phyloP scores from a whole-genome alignment of 1,284 basidiomycete species.

The Uromyces viciae-fabae region DNA sequence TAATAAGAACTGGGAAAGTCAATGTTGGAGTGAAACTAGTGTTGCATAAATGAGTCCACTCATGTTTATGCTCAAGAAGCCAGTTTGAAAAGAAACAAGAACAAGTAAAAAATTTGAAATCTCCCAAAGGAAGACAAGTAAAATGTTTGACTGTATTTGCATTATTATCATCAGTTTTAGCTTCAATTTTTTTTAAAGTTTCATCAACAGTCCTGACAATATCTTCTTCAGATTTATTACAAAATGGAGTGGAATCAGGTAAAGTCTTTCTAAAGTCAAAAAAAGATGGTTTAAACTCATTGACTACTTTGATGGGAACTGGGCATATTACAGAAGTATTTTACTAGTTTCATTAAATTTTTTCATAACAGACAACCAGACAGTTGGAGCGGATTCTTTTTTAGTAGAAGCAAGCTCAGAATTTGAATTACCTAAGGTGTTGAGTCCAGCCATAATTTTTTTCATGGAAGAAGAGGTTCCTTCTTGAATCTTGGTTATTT shows the following conservation, averaged over 20 bases:
- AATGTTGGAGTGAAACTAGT: neutral
- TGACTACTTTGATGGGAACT: neutral
- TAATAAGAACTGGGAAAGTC: neutral
- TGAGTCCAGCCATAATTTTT: neutral
- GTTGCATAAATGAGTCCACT: neutral
- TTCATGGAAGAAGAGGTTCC: neutral
- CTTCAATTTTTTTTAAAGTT: neutral
- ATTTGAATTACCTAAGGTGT: neutral
- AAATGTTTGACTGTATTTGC: neutral
- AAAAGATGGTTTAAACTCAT: neutral
- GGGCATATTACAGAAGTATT: neutral
- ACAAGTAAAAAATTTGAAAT: neutral
- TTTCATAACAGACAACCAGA: neutral
- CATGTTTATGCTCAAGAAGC: constrained; percentile 1
- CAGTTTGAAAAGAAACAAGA: neutral
- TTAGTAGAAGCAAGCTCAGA: neutral
- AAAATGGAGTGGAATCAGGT: neutral
- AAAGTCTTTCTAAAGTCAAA: neutral
- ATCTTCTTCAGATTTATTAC: neutral
- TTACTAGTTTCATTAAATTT: neutral
- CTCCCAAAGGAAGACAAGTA: neutral
- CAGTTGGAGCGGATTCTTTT: neutral
- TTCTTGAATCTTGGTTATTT: no score
- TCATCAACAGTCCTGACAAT: neutral
- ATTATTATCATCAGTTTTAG: neutral